Evolutionary conservation across 2,329 filamentous ascomycete genomes (phyloP).

Genomic region (Aspergillus glaucus): DNA sequence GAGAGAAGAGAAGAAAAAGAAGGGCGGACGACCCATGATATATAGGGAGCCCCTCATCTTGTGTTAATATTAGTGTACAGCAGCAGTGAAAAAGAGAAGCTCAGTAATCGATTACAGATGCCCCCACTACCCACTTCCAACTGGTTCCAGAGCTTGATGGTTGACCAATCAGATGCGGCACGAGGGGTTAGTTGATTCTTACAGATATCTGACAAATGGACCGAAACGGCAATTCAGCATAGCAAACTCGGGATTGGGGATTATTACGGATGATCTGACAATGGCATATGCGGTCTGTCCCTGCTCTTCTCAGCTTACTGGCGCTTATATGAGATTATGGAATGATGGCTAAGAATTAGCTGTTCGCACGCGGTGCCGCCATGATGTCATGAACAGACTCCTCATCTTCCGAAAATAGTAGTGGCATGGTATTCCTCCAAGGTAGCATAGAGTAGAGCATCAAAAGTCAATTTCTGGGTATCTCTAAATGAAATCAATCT

Average conservation of each 20-base stretch:
- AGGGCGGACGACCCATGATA: too few relatives aligned
- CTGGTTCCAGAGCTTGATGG: neutral
- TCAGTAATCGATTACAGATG: slow-evolving; percentile 24
- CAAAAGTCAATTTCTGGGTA: neutral
- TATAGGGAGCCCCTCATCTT: too few relatives aligned
- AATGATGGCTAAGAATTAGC: neutral
- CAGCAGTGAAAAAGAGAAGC: neutral
- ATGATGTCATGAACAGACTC: slow-evolving; percentile 5
- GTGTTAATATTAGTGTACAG: neutral
- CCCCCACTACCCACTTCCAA: neutral
- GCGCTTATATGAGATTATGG: neutral
- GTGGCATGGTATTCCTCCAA: too few relatives aligned
- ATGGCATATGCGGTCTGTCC: too few relatives aligned
- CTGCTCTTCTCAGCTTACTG: too few relatives aligned
- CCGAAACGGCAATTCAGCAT: neutral
- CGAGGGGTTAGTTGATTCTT: slow-evolving; percentile 21
- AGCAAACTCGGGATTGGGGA: neutral
- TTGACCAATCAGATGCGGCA: neutral
- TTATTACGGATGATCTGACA: neutral
- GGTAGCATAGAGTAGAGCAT: too few relatives aligned
- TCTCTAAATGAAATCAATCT: neutral
- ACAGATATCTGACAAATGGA: slow-evolving; percentile 31
- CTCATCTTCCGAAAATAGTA: too few relatives aligned
- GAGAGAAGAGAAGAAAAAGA: neutral
- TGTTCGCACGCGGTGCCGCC: neutral